Base-by-base conservation (phyloP, 2,329 filamentous ascomycete species). In the Aspergillus sp. region DNA sequence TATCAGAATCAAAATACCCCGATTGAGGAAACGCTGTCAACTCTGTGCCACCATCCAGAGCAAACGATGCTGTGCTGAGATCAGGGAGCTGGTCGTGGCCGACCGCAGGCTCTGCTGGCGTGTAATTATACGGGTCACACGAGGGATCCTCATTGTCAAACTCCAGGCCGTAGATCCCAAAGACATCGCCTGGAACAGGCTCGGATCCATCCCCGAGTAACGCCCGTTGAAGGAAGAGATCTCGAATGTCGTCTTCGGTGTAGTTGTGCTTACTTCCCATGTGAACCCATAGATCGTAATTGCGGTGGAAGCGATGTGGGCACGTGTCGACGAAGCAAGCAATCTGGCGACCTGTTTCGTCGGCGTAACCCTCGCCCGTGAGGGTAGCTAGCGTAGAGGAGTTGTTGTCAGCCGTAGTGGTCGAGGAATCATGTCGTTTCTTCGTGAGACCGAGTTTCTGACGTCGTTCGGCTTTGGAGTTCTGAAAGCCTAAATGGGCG, bases 401-500 rank as follows among this genome's bases (percentile, higher is more conserved):
- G 47, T 62, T 59, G 58, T 62, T 50, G 41, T 42, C 57, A 67
- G 55, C 71, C 22, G 56, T 43, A 22, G 43, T 63, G 51, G 54
- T 17, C 13, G 32, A 17, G 26, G 38, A 11, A 13, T 53, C 43
- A 47, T 56, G 48, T 45, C 54, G 51, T 2, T 61, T 61, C 18
- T 65, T 65, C 38, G 43, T 53, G 11, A 65, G 20, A n/a, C 73
- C 66, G 43, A 70, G 64, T 38, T 72, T 71, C 48, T 74, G 69
- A 24, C 72, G 70, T 26, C 70, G 71, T 56, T 70, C 70, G 58
- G 74, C 70, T 67, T 76, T 76, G 61, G 73, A 69, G 62, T 78
- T 76, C 63, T 67, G 74, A 20, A 84, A 76, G n/a, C 87, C 85
- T 24, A 96, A 78, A 71, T 98, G 93, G 20, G 90, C 84, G 48